These are phyloP conservation scores for Vigna nakashimae DNA, from an alignment of 306 rosid species.

Conservation along the genomic window DNA sequence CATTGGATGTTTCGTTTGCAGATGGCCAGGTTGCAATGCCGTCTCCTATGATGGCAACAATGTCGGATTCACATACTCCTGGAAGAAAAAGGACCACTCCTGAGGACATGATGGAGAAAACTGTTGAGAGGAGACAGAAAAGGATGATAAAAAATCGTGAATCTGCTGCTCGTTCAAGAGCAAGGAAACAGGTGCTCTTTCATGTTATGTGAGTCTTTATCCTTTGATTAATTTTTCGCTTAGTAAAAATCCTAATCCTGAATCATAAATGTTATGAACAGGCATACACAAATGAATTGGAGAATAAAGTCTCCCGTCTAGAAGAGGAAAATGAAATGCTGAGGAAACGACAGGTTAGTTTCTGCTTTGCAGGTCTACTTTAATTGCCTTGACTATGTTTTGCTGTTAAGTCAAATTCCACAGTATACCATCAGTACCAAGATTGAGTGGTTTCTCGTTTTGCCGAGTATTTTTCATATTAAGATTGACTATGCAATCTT, in stretches of 20 bases:
- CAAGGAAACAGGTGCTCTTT: constrained; percentile 87
- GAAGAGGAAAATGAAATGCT: constrained; percentile 97
- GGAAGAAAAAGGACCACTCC: constrained; percentile 84
- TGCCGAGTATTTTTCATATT: background rate
- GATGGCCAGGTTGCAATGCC: constrained; percentile 73
- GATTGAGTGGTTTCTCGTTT: constrained; percentile 20
- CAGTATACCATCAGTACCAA: constrained; percentile 29
- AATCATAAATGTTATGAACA: constrained; percentile 44
- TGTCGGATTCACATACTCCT: constrained; percentile 72
- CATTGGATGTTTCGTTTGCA: constrained; percentile 68
- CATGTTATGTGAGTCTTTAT: background rate
- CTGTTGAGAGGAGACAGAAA: constrained; percentile 96
- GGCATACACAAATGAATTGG: constrained; percentile 98
- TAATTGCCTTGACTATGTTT: constrained; percentile 25
- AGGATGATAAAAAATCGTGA: constrained; percentile 98
- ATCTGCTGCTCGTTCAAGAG: constrained; percentile 99
- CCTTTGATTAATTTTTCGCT: constrained; percentile 8
- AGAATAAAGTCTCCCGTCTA: constrained; percentile 84
- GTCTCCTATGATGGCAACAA: constrained; percentile 75
- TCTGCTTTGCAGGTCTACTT: constrained; percentile 44
- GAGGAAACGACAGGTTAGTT: constrained; percentile 82
- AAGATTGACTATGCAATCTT: background rate
- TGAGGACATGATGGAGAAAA: constrained; percentile 80
- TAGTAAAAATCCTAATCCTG: background rate
- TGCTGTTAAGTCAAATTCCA: constrained; percentile 6